Base-by-base conservation (phyloP, 1,284 basidiomycete genomes). In the Malassezia dermatis region DNA sequence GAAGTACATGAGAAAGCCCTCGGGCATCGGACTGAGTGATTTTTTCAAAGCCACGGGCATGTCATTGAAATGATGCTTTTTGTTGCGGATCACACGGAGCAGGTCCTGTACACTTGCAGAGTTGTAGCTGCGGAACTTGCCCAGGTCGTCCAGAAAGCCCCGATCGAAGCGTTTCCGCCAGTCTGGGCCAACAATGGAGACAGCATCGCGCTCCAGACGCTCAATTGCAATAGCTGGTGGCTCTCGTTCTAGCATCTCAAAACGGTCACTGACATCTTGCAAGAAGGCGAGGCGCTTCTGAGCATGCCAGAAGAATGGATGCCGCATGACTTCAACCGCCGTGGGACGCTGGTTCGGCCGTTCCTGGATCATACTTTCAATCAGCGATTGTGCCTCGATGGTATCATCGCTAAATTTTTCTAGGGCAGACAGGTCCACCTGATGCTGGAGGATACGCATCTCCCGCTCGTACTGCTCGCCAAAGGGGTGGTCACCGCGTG, bases 41-140 rank as follows among this genome's bases (percentile, higher is more conserved):
- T 85, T 82, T 73, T 89, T 89, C 37, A 90, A 86, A 57, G 85
- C 83, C 52, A 89, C 86, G 2, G 90, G 90, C 19, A 95, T 78
- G 75, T 93, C 89, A 77, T 96, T 93, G 71, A 94, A 96, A 74
- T 98, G 93, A 66, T 98, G 86, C 86, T 93, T 95, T 89, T 98
- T 98, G 76, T 98, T 98, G 58, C 94, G 80, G 72, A 98, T 78
- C 1, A 91, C 94, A 42, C 93, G 81, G 49, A 98, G 75, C 21
- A 98, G 77, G 77, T 98, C 94, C 64, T 94, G 86, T 6, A 98
- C 86, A 40, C 85, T 87, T 66, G 80, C 79, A 21, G 86, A 86
- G 71, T 96, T 89, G 75, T 98, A 98, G 76, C 69, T 96, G 91
- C 67, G 90, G 80, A 78, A 96, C 77, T 96, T 96, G 58, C 91